Evolutionary conservation across 2,329 filamentous ascomycete genomes (phyloP), one percentile per base, ranked within the genome.

Genomic region (Trichoderma koningiopsis): DNA sequence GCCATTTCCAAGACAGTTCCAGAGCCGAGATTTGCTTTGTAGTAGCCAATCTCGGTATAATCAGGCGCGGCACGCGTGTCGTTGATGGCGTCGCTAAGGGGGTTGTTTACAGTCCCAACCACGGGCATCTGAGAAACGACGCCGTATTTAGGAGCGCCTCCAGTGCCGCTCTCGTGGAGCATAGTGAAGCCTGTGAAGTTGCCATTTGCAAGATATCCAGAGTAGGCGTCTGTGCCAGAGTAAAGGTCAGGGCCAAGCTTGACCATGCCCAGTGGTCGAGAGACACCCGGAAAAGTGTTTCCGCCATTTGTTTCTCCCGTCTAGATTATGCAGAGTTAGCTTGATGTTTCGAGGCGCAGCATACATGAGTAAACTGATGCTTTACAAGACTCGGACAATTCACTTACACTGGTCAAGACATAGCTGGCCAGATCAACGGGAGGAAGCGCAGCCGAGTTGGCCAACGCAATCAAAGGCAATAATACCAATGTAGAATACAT

Each of bases 121-220:
- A 87, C 77, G 0, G 87, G 88, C 77, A 89, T 82, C 76, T 89
- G 88, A 1, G 86, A 81, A 37, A 89, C 85, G 1, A 90, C 87
- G 5, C 90, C 90, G 70, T 92, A 92, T 76, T 91, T 92, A 0
- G 90, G 88, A 1, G 88, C 88, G 1, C 90, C 90, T 8, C 90
- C 90, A 0, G 89, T 92, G 3, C 89, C 89, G 70, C 85, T 87
- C 75, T 90, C 88, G 72, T 91, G 89, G 74, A 90, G 86, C 84
- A 90, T 82, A 69, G 85, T 87, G 76, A 89, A 89, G 22, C 86
- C 88, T 2, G 83, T 86, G 72, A 89, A 85, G 37, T 84, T 82
- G 3, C 87, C 87, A 33, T 77, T 77, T 0, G 81, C 74, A 58
- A 82, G 79, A 70, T 86, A 88, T 19, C 86, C 86, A 2, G 85